Base-by-base conservation (phyloP, 805 yeast genomes). In the Nakazawaea ambrosiae region DNA sequence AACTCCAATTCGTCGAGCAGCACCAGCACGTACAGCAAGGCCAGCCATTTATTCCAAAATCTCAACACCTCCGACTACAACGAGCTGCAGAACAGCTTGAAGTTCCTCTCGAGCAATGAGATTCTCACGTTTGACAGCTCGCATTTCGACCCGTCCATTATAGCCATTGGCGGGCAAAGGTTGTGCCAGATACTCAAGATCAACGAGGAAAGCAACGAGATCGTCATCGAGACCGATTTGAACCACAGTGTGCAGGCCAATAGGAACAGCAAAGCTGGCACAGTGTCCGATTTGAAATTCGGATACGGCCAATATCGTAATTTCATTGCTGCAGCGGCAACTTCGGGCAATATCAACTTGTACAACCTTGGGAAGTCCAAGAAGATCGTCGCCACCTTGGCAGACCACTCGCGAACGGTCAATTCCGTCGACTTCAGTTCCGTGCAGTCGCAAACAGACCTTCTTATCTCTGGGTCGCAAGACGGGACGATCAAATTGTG, bases 401-500 rank as follows among this genome's bases (percentile, higher is more conserved):
- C 49, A 22, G 73, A 68, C 32, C 75, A 69, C 40, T 58, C 60
- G 16, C 49, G 75, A 45, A 70, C 75, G 0, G 70, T 68, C 16
- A 70, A 70, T 36, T 54, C 70, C 0, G 51, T 70, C 5, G 64
- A 62, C 20, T 69, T 68, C 47, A 57, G 54, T 23, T 66, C 65
- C 4, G 17, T 25, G 19, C 37, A 24, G 17, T 19, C 15, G 20
- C 48, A 55, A 25, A 55, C 55, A 18, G 63, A 65, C 46, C 48
- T 61, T 15, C 45, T 75, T 12, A 47, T 74, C 2, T 72, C 80
- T 2, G 94, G 92, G 2, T 81, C 89, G 0, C 92, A 83, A 57
- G 92, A 83, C 60, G 92, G 92, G 4, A 65, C 78, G 14, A 75
- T 83, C 43, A 79, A 81, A 47, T 54, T 83, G 4, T 84, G 92